Evolutionary conservation across 768 basidiomycete genomes (phyloP), one percentile per base, ranked within the genome.

Genomic region (Nidularia sp.): DNA sequence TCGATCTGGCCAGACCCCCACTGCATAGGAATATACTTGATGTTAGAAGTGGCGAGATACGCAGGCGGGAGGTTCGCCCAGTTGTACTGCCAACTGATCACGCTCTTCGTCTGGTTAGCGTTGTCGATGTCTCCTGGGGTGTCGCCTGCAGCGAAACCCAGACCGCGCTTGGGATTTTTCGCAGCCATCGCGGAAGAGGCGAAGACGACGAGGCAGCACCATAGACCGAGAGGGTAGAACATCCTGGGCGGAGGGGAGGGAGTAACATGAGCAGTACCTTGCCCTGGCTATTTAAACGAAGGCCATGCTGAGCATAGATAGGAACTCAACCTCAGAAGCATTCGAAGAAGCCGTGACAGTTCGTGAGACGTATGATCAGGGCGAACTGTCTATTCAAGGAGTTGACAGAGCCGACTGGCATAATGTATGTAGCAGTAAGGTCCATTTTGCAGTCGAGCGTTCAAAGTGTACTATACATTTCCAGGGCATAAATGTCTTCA

Each of bases 11-110:
- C 70, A 18, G 70, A 68, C 2, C 78, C 77, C 77, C 78, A 80
- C 60, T 80, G 78, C 78, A 80, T 79, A 0, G 78, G 78, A 32
- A 80, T 64, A 50, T 76, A 80, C 13, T 72, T 68, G 51, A 80
- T 66, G 35, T 70, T 71, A 2, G 74, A 74, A 18, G 69, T 63
- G 1, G 67, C 72, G 31, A 80, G 59, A 56, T 76, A 73, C 18
- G 59, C 63, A n/a, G 76, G 72, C 7, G 74, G 74, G 22, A 66
- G 57, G 44, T 68, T 70, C 2, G 74, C 72, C 90, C 78, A 79
- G 59, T 78, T 73, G 55, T 79, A 90, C 15, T 83, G 57, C 77
- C 77, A 79, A 36, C 66, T 70, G 32, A 74, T 68, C 10, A 70
- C 61, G 52, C 75, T 74, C 18, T 70, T 63, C 1, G 75, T 70